phyloP scores from a whole-genome alignment of 352 stramenopile genomes.

The Phytophthora constricta region DNA sequence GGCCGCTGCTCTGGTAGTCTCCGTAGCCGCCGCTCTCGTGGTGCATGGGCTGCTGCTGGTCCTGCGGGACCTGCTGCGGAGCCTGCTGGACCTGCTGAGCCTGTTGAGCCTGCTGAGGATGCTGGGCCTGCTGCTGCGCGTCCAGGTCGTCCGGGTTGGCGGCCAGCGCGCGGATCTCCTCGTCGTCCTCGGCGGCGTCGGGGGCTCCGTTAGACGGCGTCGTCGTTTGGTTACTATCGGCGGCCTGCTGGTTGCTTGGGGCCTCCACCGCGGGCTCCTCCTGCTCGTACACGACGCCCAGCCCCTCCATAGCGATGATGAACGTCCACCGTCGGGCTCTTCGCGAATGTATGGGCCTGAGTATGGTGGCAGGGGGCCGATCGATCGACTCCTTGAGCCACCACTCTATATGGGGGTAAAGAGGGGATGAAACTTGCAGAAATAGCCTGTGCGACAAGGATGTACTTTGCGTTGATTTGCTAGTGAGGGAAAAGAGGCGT shows the following conservation, averaged over 20 bases:
- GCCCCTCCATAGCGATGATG: slow-evolving; percentile 60
- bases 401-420: slow-evolving; percentile 9
- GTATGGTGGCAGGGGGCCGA: slow-evolving; percentile 3
- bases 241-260: slow-evolving; percentile 12
- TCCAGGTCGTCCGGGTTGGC: slow-evolving; percentile 61
- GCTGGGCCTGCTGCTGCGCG: slow-evolving; percentile 25
- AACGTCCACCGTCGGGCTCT: slow-evolving; percentile 26
- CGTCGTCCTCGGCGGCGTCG: slow-evolving; percentile 58
- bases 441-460: not conserved
- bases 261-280: slow-evolving; percentile 57
- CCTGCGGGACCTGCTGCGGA: slow-evolving; percentile 1
- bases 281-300: slow-evolving; percentile 81
- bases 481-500: not conserved
- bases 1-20: slow-evolving; percentile 43
- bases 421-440: not conserved
- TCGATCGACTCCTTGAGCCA: slow-evolving; percentile 12
- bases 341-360: slow-evolving; percentile 27
- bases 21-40: slow-evolving; percentile 29
- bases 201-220: not conserved
- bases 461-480: no score
- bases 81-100: slow-evolving; percentile 34
- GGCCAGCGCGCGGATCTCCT: slow-evolving; percentile 72
- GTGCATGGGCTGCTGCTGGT: slow-evolving; percentile 34
- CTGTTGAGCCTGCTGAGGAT: slow-evolving; percentile 17
- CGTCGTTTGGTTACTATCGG: slow-evolving; percentile 13